phyloP scores from a whole-genome alignment of 768 basidiomycete genomes.

The Trametes villosa region DNA sequence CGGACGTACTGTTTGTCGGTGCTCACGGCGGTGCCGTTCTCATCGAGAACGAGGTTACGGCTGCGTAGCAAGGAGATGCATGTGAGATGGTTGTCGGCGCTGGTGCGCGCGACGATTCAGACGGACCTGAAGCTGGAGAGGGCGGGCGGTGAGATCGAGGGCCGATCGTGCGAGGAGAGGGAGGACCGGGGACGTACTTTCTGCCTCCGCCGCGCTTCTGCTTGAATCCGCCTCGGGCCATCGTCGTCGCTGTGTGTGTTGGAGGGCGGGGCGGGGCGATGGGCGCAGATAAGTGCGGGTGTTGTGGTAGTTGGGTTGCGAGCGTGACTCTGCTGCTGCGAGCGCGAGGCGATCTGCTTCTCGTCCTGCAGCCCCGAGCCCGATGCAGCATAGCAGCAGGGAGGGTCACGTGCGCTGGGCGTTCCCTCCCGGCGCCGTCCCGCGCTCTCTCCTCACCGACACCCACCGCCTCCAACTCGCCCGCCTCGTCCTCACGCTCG shows the following conservation, averaged over 20 bases:
- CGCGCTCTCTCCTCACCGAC: background rate
- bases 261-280: background rate
- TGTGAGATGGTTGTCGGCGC: slow-evolving; percentile 9
- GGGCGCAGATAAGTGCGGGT: background rate
- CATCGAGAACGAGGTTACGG: slow-evolving; percentile 62
- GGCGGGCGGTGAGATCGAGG: slow-evolving; percentile 3
- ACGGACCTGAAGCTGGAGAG: slow-evolving; percentile 63
- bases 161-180: slow-evolving; percentile 13
- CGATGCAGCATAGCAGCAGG: too few species aligned
- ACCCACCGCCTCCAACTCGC: background rate
- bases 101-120: slow-evolving; percentile 8
- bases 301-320: background rate
- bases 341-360: too few species aligned
- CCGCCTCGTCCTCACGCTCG: background rate
- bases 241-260: slow-evolving; percentile 1
- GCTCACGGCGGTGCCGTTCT: slow-evolving; percentile 57
- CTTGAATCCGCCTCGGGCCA: slow-evolving; percentile 75
- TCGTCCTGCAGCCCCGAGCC: too few species aligned
- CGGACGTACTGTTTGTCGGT: slow-evolving; percentile 50
- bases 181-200: slow-evolving; percentile 37
- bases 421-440: background rate
- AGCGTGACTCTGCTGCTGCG: background rate
- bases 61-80: slow-evolving; percentile 38
- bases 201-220: slow-evolving; percentile 87
- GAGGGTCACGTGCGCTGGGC: background rate